phyloP scores from a whole-genome alignment of 306 rosid species.

The Cyclanthera cordifolia region DNA sequence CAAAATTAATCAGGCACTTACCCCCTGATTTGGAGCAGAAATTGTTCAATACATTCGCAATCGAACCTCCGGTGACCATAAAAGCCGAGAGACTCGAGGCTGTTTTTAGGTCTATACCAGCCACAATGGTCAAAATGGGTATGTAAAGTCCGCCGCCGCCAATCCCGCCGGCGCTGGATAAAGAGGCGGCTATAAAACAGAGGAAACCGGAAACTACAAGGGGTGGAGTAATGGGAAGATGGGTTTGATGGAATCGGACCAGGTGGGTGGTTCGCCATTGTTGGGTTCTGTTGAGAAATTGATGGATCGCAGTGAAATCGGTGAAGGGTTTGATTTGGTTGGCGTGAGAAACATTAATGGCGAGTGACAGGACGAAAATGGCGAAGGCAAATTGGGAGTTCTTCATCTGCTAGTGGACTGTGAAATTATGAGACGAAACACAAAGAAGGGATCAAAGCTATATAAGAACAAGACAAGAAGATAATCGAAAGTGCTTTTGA shows the following conservation, averaged over 20 bases:
- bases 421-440: neutral
- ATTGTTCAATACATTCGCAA: conserved; percentile 47
- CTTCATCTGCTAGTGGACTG: neutral
- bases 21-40: conserved; percentile 36
- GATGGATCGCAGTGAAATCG: neutral
- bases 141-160: conserved; percentile 84
- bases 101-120: conserved; percentile 63
- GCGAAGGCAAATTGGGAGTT: neutral
- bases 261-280: neutral
- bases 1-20: conserved; percentile 45
- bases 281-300: neutral
- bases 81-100: conserved; percentile 79
- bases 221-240: conserved; percentile 22
- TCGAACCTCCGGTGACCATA: conserved; percentile 86
- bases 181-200: conserved; percentile 56
- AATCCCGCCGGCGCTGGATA: conserved; percentile 80
- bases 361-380: neutral
- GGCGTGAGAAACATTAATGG: neutral
- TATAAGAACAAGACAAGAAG: too few species aligned
- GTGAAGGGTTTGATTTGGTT: neutral
- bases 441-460: too few species aligned
- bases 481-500: too few species aligned
- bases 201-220: conserved; percentile 32
- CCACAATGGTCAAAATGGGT: conserved; percentile 51
- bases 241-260: conserved; percentile 20